A percentile compares a stretch with the other conserved stretches of the same genome.
These are phyloP conservation scores for Metarhizium brunneum DNA, from an alignment of 2,329 filamentous ascomycete genomes.

Conservation along the genomic window DNA sequence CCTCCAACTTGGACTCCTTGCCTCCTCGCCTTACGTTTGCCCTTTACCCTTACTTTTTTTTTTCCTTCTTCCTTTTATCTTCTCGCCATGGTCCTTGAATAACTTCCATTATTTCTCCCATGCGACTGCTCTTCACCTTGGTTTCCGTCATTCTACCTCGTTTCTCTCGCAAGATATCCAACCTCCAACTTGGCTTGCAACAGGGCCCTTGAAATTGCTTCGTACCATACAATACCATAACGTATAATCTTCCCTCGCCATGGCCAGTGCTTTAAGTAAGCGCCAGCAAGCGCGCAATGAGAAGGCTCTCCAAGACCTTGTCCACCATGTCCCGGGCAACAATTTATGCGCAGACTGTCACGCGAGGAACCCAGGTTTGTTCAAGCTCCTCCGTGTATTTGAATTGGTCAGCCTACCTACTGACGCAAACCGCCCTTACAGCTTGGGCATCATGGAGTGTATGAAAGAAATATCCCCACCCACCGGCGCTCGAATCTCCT, in stretches of 20 bases:
- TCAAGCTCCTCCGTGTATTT: background rate
- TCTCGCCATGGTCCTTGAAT: background rate
- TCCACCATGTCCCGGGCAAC: constrained; percentile 77
- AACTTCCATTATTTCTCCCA: background rate
- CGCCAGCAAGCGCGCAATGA: constrained; percentile 97
- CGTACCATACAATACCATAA: background rate
- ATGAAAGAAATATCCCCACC: constrained; percentile 29
- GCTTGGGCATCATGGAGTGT: constrained; percentile 97
- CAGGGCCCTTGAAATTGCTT: background rate
- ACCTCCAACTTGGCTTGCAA: background rate
- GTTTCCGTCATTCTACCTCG: background rate
- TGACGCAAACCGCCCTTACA: constrained; percentile 23
- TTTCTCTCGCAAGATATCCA: background rate
- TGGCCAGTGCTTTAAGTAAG: constrained; percentile 67
- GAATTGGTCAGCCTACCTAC: constrained; percentile 17
- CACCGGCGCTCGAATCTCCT: constrained; percentile 1
- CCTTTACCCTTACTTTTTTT: background rate
- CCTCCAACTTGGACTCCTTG: background rate
- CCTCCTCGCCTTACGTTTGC: background rate
- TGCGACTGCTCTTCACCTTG: background rate
- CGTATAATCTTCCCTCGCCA: background rate
- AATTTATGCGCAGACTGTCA: constrained; percentile 90
- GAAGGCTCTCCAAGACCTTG: constrained; percentile 78
- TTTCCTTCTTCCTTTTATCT: background rate
- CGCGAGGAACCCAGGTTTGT: constrained; percentile 80